Evolutionary conservation across 495 filamentous ascomycete genomes (phyloP).

Genomic region (Chaetomium cochliodes): DNA sequence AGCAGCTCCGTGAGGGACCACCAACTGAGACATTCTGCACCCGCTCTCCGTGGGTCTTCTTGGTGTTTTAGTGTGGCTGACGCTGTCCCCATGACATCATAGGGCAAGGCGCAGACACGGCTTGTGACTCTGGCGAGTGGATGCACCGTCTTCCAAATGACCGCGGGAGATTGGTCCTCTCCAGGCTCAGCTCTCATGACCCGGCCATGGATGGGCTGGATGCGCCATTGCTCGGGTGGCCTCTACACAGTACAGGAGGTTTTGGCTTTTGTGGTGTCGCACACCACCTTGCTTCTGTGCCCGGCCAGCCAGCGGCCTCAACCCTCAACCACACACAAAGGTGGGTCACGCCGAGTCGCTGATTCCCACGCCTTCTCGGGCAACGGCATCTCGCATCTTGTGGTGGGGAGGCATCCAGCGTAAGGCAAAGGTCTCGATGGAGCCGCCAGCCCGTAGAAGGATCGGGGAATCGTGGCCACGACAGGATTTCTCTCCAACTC

Average conservation of each 20-base stretch:
- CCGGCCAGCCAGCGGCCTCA: background rate
- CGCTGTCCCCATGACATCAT: constrained; percentile 7
- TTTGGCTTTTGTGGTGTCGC: background rate
- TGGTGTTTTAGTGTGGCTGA: background rate
- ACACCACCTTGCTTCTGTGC: background rate
- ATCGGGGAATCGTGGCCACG: background rate
- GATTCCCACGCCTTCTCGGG: constrained; percentile 3
- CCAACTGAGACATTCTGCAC: no score
- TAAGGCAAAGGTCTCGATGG: background rate
- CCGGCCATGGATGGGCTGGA: background rate
- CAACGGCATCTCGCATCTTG: background rate
- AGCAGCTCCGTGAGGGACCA: no score
- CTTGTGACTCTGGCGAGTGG: background rate
- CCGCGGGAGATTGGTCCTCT: background rate
- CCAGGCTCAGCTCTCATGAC: background rate
- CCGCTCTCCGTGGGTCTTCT: background rate
- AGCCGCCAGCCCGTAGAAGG: background rate
- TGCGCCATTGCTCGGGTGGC: background rate
- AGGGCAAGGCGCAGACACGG: background rate
- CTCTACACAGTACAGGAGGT: background rate
- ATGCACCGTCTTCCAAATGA: background rate
- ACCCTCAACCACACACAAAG: background rate
- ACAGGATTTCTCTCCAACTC: background rate
- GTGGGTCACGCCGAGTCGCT: constrained; percentile 4
- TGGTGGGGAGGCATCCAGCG: background rate